These are phyloP conservation scores for Aspergillus sp. DNA, from an alignment of 2,329 filamentous ascomycete genomes.

Conservation along the genomic window DNA sequence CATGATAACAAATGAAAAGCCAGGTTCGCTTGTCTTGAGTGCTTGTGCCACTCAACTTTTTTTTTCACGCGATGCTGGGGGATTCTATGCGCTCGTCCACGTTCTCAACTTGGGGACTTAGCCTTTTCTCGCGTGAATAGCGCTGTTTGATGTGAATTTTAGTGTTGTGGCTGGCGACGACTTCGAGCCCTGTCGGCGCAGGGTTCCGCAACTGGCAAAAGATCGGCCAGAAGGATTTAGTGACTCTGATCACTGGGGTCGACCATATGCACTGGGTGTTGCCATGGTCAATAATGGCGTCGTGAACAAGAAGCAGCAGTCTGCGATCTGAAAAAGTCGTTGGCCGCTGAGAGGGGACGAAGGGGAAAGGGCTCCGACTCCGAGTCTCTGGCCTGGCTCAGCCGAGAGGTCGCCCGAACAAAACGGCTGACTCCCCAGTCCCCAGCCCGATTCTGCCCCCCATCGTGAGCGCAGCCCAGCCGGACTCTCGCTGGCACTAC, in stretches of 20 bases:
- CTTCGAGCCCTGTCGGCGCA: neutral
- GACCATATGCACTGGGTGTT: no score
- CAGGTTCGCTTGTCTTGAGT: neutral
- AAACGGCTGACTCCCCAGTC: no score
- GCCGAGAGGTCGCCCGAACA: no score
- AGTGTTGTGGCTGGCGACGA: neutral
- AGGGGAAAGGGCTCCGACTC: no score
- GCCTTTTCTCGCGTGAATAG: neutral
- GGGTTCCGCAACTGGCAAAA: slow-evolving; percentile 1
- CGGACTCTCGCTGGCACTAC: no score
- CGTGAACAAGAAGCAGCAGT: no score
- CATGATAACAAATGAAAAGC: neutral
- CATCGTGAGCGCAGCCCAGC: neutral
- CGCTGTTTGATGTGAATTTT: neutral
- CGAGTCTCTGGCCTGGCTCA: no score
- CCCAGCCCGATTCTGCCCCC: no score
- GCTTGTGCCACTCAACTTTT: neutral
- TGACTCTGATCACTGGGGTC: neutral
- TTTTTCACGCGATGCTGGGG: neutral
- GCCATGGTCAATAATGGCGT: no score
- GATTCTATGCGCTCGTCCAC: slow-evolving; percentile 3
- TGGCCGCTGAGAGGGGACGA: no score
- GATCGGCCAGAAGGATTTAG: slow-evolving; percentile 2
- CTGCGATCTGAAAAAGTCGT: no score
- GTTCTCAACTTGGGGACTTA: neutral